phyloP scores from a whole-genome alignment of 2,329 filamentous ascomycete species.

The Phyllosticta citriasiana region DNA sequence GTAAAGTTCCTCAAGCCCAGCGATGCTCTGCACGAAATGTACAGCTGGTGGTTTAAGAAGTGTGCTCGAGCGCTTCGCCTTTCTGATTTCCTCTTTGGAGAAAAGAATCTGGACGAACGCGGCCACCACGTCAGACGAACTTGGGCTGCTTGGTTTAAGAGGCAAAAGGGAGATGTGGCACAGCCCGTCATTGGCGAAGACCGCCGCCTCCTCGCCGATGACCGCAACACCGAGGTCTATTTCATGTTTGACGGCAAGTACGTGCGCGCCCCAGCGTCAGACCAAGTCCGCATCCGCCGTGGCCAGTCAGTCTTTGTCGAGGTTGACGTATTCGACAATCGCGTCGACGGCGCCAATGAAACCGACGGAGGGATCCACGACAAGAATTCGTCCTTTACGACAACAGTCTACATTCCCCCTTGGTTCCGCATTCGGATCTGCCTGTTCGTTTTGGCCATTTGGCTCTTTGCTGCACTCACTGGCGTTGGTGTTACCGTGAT shows the following conservation, averaged over 20 bases:
- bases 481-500: slow-evolving; percentile 79
- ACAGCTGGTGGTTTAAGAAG: slow-evolving; percentile 90
- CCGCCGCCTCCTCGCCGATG: slow-evolving; percentile 20
- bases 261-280: slow-evolving; percentile 85
- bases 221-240: slow-evolving; percentile 33
- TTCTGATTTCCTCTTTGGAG: slow-evolving; percentile 87
- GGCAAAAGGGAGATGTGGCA: slow-evolving; percentile 29
- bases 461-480: slow-evolving; percentile 83
- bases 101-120: slow-evolving; percentile 73
- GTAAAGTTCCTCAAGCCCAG: slow-evolving; percentile 78
- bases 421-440: slow-evolving; percentile 72
- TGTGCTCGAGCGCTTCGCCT: slow-evolving; percentile 73
- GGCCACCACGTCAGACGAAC: slow-evolving; percentile 53
- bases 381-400: slow-evolving; percentile 35
- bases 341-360: slow-evolving; percentile 47
- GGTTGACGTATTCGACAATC: slow-evolving; percentile 57
- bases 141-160: slow-evolving; percentile 48
- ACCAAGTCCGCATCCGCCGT: slow-evolving; percentile 89
- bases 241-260: slow-evolving; percentile 68
- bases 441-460: slow-evolving; percentile 80
- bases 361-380: slow-evolving; percentile 23
- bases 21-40: slow-evolving; percentile 73
- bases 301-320: slow-evolving; percentile 71
- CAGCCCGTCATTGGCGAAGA: slow-evolving; percentile 26
- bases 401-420: slow-evolving; percentile 64